Evolutionary conservation across 1,284 basidiomycete genomes (phyloP).

Genomic region (Boletus sp.): DNA sequence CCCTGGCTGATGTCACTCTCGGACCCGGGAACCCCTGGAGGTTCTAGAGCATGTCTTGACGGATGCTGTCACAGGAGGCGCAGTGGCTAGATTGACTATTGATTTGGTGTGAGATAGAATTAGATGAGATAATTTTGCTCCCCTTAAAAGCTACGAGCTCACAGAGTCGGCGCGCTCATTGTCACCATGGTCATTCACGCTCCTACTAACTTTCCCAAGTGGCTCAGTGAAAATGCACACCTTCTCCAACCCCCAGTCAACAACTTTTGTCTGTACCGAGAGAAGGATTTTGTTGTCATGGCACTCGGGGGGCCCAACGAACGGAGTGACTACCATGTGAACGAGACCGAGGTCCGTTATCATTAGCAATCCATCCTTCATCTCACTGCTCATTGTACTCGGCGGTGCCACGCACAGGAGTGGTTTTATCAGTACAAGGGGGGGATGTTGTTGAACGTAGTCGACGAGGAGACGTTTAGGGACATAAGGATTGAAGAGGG

Average conservation of each 20-base stretch:
- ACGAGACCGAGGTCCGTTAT: constrained; percentile 77
- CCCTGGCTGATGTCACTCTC: too few species aligned
- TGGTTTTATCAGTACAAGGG: constrained; percentile 97
- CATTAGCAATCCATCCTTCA: neutral
- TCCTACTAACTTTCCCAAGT: constrained; percentile 82
- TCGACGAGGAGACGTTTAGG: constrained; percentile 82
- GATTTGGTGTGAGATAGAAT: too few species aligned
- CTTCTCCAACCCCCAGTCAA: constrained; percentile 86
- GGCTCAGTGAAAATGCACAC: constrained; percentile 77
- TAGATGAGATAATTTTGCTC: too few species aligned
- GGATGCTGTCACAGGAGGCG: too few species aligned
- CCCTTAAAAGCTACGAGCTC: too few species aligned
- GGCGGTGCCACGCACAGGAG: constrained; percentile 52
- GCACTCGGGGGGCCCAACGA: constrained; percentile 91
- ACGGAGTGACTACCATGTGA: constrained; percentile 88
- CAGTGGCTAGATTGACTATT: too few species aligned
- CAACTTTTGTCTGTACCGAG: constrained; percentile 85
- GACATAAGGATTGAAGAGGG: constrained; percentile 92
- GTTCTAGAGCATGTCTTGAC: too few species aligned
- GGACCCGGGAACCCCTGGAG: too few species aligned
- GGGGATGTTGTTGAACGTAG: constrained; percentile 82
- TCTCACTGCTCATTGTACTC: neutral
- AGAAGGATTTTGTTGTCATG: constrained; percentile 87
- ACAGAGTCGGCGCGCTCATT: too few species aligned
- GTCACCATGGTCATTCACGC: constrained; percentile 56